phyloP scores from a whole-genome alignment of 139 green algal species.

The Picocystis salinarum region DNA sequence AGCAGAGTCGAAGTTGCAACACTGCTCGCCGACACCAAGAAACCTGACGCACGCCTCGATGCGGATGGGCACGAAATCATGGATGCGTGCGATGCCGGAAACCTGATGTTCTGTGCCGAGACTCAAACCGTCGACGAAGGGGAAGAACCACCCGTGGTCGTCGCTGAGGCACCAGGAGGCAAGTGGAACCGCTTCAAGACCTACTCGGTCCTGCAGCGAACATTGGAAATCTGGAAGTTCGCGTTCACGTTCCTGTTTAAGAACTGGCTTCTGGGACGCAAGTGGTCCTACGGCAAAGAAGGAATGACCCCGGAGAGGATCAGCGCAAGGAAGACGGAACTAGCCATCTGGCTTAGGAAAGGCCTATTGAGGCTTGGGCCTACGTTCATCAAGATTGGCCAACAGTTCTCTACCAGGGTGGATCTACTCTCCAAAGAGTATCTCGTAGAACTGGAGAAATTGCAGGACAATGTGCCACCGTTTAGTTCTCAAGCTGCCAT shows the following conservation, averaged over 20 bases:
- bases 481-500: constrained; percentile 58
- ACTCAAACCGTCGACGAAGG: no score
- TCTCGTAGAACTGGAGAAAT: constrained; percentile 82
- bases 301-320: constrained; percentile 23
- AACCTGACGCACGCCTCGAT: no score
- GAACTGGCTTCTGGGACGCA: constrained; percentile 31
- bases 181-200: constrained; percentile 49
- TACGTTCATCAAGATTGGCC: constrained; percentile 86
- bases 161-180: constrained; percentile 6
- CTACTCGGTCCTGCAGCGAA: constrained; percentile 39
- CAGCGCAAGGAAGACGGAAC: constrained; percentile 28
- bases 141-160: no score
- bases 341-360: constrained; percentile 90
- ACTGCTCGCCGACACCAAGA: no score
- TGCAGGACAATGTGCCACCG: constrained; percentile 91
- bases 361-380: constrained; percentile 77
- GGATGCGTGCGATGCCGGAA: no score
- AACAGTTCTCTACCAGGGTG: constrained; percentile 91
- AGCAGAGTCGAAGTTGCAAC: no score
- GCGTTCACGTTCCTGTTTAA: constrained; percentile 64
- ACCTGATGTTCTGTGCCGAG: no score
- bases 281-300: constrained; percentile 50
- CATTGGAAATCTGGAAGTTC: constrained; percentile 84
- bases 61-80: no score
- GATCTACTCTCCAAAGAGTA: constrained; percentile 88